Evolutionary conservation across 2,329 filamentous ascomycete species (phyloP), one percentile per base, ranked within the genome.

Genomic region (Tolypocladium guangdongense): DNA sequence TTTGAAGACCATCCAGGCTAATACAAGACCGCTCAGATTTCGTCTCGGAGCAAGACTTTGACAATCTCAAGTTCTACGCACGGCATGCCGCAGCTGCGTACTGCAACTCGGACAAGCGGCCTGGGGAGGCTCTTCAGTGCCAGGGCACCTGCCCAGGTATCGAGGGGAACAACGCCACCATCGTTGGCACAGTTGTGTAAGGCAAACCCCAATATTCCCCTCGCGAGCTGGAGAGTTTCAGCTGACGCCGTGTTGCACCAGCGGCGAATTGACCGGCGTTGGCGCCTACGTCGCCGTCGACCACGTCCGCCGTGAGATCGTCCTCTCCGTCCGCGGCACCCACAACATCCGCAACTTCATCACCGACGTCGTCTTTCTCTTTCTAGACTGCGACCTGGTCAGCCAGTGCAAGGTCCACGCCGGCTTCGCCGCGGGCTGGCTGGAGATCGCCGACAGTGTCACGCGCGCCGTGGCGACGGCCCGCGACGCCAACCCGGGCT

Each of bases 351-450:
- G 75, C 51, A 87, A 87, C 73, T 86, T 76, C 74, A 71, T 86
- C 59, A 73, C 79, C 51, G 77, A 87, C 56, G n/a, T 71, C 53
- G 50, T 66, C 53, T 72, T 72, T 46, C 49, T 33, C 51, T 64
- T 59, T 30, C 55, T 55, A 3, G 56, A 58, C 56, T 71, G 67
- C 53, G 55, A 57, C 51, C 70, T 59, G 51, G 63, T 38, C 18
- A 53, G 43, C 65, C 71, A 64, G 61, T 86, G 82, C 65, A 58
- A 68, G 30, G 69, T 79, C 2, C 80, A 84, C 66, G 58, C 64
- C 2, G 84, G 84, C 52, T 88, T 87, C 70, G 69, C 71, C 59
- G 64, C 64, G n/a, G 76, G 78, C 43, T 87, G 81, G 80, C 57
- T 67, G 12, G 81, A 84, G 56, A 73, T 84, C 22, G 61, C 71